phyloP scores from a whole-genome alignment of 2,329 filamentous ascomycete genomes.

The Ascochyta pisi region DNA sequence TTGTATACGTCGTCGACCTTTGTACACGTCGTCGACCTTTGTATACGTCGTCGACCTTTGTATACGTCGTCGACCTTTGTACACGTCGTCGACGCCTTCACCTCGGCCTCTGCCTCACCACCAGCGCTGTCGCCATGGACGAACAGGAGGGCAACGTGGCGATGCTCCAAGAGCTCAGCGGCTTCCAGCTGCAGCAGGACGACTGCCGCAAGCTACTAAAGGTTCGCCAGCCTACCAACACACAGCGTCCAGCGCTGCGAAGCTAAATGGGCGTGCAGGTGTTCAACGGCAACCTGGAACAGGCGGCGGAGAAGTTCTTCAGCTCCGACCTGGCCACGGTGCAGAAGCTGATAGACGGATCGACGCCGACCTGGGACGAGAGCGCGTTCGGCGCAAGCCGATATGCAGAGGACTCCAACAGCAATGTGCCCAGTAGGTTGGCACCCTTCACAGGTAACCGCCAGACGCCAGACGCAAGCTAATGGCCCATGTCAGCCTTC shows the following conservation, averaged over 20 bases:
- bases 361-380: conserved; percentile 40
- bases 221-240: not conserved
- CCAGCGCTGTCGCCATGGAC: conserved; percentile 1
- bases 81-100: too few relatives aligned
- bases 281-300: conserved; percentile 31
- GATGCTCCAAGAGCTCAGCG: conserved; percentile 15
- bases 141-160: not conserved
- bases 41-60: too few relatives aligned
- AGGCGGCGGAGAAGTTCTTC: conserved; percentile 35
- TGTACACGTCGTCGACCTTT: too few relatives aligned
- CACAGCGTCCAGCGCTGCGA: not conserved
- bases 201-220: conserved; percentile 19
- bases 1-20: too few relatives aligned
- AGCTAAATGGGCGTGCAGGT: conserved; percentile 22
- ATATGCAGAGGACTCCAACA: conserved; percentile 37
- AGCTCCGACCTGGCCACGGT: conserved; percentile 25
- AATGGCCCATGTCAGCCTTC: conserved; percentile 38
- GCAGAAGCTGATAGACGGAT: conserved; percentile 29
- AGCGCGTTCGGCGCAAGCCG: conserved; percentile 40
- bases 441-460: conserved; percentile 4
- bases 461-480: conserved; percentile 4
- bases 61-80: too few relatives aligned
- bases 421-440: conserved; percentile 35
- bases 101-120: not conserved
- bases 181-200: conserved; percentile 4